Evolutionary conservation across 2,329 filamentous ascomycete genomes (phyloP).

Genomic region (Xylariaceae sp.): DNA sequence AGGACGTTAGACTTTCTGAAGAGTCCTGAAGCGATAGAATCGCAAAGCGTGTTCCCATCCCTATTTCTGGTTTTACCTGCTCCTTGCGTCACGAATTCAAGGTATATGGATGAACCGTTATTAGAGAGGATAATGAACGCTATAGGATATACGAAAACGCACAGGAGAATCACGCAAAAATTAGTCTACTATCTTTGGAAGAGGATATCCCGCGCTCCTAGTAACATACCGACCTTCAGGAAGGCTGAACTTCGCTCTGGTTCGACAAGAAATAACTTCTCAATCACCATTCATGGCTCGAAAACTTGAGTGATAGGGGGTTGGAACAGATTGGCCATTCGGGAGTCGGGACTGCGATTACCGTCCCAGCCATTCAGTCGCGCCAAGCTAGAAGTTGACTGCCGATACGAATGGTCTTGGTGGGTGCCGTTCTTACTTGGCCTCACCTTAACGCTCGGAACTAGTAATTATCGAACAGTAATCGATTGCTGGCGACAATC

Average conservation of each 20-base stretch:
- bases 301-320: conserved; percentile 10
- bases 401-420: conserved; percentile 2
- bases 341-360: background rate
- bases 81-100: conserved; percentile 82
- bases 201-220: conserved; percentile 32
- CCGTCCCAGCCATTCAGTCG: background rate
- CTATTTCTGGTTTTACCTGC: conserved; percentile 87
- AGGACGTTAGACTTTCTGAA: conserved; percentile 67
- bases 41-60: conserved; percentile 50
- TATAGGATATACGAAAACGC: conserved; percentile 63
- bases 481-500: conserved; percentile 1
- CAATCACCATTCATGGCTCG: conserved; percentile 56
- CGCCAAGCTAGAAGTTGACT: background rate
- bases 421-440: conserved; percentile 10
- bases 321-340: conserved; percentile 1
- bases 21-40: conserved; percentile 25
- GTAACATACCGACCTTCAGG: conserved; percentile 40
- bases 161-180: conserved; percentile 72
- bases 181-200: conserved; percentile 87
- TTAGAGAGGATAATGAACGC: conserved; percentile 68
- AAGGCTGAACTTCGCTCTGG: conserved; percentile 78
- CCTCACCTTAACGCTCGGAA: background rate
- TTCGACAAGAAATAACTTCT: conserved; percentile 80
- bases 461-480: conserved; percentile 1
- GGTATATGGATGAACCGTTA: conserved; percentile 72